Evolutionary conservation across 306 rosid species (phyloP).

Genomic region (Cicer arietinum): DNA sequence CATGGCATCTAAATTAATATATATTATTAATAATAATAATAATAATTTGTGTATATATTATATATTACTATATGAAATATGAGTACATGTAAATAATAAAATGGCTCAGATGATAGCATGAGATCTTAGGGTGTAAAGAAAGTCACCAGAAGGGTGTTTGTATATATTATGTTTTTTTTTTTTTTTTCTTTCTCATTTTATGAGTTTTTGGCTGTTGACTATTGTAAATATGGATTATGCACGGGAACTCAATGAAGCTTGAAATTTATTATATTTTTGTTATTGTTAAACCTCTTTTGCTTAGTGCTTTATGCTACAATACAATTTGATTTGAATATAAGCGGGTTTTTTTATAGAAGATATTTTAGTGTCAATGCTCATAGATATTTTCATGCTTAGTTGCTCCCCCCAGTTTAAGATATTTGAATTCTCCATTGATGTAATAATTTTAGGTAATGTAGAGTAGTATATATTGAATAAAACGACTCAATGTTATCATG

Average conservation of each 20-base stretch:
- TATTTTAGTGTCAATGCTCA: not conserved
- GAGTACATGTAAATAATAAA: slow-evolving; percentile 40
- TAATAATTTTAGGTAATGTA: no score
- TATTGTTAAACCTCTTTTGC: not conserved
- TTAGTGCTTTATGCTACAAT: not conserved
- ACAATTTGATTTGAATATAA: not conserved
- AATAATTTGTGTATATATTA: not conserved
- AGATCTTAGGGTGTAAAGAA: slow-evolving; percentile 41
- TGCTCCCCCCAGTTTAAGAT: no score
- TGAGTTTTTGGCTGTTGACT: slow-evolving; percentile 26
- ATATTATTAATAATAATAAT: not conserved
- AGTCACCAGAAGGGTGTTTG: not conserved
- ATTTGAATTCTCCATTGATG: no score
- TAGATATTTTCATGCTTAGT: not conserved
- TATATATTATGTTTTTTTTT: slow-evolving; percentile 28
- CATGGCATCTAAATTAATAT: slow-evolving; percentile 14
- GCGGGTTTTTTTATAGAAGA: not conserved
- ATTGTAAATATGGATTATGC: slow-evolving; percentile 54
- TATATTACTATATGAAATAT: not conserved
- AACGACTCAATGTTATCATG: accelerated
- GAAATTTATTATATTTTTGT: slow-evolving; percentile 2
- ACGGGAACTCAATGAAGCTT: slow-evolving; percentile 47
- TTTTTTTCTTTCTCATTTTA: not conserved
- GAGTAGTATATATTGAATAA: not conserved
- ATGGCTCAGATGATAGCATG: slow-evolving; percentile 40